Evolutionary conservation across 305 asterid genomes (phyloP).

Genomic region (Fraxinus latifolia): DNA sequence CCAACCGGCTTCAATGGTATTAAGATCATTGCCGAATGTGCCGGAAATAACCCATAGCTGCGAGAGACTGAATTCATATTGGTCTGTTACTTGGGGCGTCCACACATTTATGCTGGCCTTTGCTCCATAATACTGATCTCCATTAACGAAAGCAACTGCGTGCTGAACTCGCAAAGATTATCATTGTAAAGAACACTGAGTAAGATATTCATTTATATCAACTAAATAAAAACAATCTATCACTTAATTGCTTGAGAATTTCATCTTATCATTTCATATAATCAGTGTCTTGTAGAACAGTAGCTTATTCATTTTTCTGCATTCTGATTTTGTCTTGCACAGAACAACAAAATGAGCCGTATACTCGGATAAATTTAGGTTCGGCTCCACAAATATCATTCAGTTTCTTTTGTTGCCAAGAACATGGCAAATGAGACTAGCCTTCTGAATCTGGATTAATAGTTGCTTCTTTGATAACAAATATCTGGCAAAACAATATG

Average conservation of each 20-base stretch:
- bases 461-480: not conserved
- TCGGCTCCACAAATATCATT: not conserved
- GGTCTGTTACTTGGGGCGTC: conserved; percentile 79
- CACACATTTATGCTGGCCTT: conserved; percentile 91
- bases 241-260: not conserved
- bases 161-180: conserved; percentile 42
- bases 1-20: conserved; percentile 98
- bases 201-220: not conserved
- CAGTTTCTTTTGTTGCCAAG: not conserved
- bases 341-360: not conserved
- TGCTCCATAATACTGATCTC: conserved; percentile 79
- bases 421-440: not conserved
- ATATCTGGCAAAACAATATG: not conserved
- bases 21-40: conserved; percentile 83
- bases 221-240: not conserved
- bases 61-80: conserved; percentile 82
- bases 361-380: not conserved
- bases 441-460: not conserved
- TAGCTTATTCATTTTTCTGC: not conserved
- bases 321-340: not conserved
- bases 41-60: conserved; percentile 92
- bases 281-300: not conserved
- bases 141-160: conserved; percentile 89
- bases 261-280: not conserved
- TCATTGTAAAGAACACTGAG: not conserved